Evolutionary conservation across 2,329 filamentous ascomycete species (phyloP).

Genomic region (Alternaria sp.): DNA sequence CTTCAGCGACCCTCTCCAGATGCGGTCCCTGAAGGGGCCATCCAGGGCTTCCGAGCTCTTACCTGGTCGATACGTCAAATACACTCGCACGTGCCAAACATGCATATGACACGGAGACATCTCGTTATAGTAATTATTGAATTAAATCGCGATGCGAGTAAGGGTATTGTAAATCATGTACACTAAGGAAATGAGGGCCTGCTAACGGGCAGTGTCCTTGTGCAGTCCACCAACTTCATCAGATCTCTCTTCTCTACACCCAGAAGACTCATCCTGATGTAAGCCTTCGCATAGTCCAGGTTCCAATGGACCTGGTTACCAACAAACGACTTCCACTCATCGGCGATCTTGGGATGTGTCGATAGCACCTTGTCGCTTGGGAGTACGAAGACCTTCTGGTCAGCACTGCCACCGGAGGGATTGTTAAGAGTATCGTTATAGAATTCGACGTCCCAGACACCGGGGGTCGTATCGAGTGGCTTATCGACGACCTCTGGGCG

Average conservation of each 20-base stretch:
- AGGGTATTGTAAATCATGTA: neutral
- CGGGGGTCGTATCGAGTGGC: conserved; percentile 57
- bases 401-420: conserved; percentile 17
- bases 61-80: neutral
- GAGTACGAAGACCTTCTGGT: conserved; percentile 36
- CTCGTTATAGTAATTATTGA: neutral
- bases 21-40: neutral
- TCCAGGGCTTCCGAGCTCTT: neutral
- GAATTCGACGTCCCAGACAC: conserved; percentile 59
- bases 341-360: conserved; percentile 35
- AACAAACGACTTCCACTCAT: conserved; percentile 34
- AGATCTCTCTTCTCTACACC: conserved; percentile 34
- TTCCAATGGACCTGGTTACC: conserved; percentile 40
- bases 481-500: conserved; percentile 41
- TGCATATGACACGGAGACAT: neutral
- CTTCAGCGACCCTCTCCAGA: neutral
- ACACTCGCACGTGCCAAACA: neutral
- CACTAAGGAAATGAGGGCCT: conserved; percentile 12
- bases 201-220: conserved; percentile 35
- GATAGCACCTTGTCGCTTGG: conserved; percentile 35
- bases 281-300: conserved; percentile 41
- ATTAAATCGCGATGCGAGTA: neutral
- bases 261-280: conserved; percentile 37
- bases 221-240: conserved; percentile 33
- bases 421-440: conserved; percentile 51